Evolutionary conservation across 2,329 filamentous ascomycete genomes (phyloP).

Genomic region (Periconia digitata): DNA sequence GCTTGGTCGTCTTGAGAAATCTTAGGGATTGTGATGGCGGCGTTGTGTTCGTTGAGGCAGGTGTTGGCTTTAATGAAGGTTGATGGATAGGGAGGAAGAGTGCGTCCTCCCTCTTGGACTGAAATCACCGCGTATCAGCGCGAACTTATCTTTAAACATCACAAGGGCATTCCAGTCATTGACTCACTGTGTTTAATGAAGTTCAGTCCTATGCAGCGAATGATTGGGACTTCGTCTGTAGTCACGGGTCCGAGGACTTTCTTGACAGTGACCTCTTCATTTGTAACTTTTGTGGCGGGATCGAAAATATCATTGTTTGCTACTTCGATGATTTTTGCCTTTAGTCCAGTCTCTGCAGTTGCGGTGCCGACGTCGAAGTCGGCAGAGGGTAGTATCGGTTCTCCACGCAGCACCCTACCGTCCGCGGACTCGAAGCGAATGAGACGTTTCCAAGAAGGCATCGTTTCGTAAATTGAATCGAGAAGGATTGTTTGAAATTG

Average conservation of each 20-base stretch:
- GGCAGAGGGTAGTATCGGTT: conserved; percentile 51
- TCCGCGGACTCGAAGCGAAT: conserved; percentile 59
- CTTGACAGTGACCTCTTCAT: conserved; percentile 58
- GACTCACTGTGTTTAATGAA: conserved; percentile 58
- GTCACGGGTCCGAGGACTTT: conserved; percentile 56
- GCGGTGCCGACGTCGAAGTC: conserved; percentile 55
- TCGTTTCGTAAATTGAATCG: not conserved
- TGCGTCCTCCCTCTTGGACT: conserved; percentile 57
- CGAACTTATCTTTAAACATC: not conserved
- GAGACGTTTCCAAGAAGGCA: conserved; percentile 51
- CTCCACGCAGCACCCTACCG: conserved; percentile 53
- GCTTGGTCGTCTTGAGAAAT: conserved; percentile 52
- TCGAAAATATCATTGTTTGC: conserved; percentile 55
- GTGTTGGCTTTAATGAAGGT: conserved; percentile 55
- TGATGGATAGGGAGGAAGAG: conserved; percentile 52
- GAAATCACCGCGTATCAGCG: not conserved
- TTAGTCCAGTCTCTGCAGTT: conserved; percentile 51
- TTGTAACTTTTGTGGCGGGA: conserved; percentile 53
- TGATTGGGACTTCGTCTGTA: conserved; percentile 55
- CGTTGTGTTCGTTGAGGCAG: conserved; percentile 43
- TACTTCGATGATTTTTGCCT: conserved; percentile 54
- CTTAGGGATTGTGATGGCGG: conserved; percentile 51
- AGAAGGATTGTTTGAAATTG: not conserved
- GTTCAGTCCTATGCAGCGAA: conserved; percentile 62
- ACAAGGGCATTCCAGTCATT: not conserved